Evolutionary conservation across 1,284 basidiomycete genomes (phyloP), one percentile per base, ranked within the genome.

Genomic region (Leccinum solheimii): DNA sequence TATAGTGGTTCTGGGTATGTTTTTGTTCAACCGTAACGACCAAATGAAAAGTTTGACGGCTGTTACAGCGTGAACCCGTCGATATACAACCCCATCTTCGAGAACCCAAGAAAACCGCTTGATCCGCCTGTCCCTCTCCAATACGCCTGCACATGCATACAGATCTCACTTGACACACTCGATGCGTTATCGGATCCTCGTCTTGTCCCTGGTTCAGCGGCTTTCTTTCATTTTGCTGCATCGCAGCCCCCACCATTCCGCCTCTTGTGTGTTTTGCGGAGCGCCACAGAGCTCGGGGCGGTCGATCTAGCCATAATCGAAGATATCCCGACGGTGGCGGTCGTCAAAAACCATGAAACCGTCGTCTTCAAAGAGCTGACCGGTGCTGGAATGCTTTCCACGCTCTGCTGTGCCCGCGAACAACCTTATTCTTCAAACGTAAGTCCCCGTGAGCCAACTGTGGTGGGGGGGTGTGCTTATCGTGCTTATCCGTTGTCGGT

Each of bases 101-200:
- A 79, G 61, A 78, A 79, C 54, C 76, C 77, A 19, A 76, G 76
- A 57, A 72, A 76, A 59, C 75, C 76, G n/a, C 77, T 85, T 34
- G 83, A 85, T 66, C 76, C 79, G 2, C 78, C 81, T 0, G 74
- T 78, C 9, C 80, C 81, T 21, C 73, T 87, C 49, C 74, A 80
- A 57, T 84, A 87, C 61, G 80, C 86, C 50, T 81, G 83, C 27
- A 69, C 78, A 8, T 80, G 79, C 36, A 63, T 85, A 10, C 79
- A 81, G 56, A 75, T 83, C 38, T 75, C 80, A 5, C 75, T 90
- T 32, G 73, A 78, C 19, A 64, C 75, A 10, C 76, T 90, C 9
- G 86, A 89, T 62, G 64, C 71, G 2, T 69, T 88, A 48, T 78
- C 80, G 13, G 79, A 84, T 64, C 82, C 83, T 13, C 71, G 77